Evolutionary conservation across 352 stramenopile species (phyloP).

Genomic region (Phytopythium ostracodes): DNA sequence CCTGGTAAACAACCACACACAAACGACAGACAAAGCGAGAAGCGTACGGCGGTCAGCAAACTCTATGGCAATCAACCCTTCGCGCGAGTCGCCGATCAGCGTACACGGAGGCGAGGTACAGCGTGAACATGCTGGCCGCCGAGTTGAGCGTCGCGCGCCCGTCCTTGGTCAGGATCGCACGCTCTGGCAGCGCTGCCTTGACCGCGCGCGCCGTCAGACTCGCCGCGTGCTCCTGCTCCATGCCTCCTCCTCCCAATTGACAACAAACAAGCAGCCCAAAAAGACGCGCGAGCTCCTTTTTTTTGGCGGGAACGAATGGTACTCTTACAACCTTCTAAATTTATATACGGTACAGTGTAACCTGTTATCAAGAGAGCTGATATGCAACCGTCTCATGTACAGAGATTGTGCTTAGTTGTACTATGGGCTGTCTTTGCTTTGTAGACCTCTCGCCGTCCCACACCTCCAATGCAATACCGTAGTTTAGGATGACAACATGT

Average conservation of each 20-base stretch:
- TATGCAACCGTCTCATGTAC: too few species aligned
- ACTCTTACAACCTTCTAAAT: too few species aligned
- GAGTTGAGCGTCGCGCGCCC: constrained; percentile 66
- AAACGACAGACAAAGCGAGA: neutral
- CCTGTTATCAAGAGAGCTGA: too few species aligned
- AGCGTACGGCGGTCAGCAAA: neutral
- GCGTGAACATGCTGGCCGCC: constrained; percentile 69
- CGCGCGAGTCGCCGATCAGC: constrained; percentile 7
- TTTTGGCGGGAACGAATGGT: constrained; percentile 20
- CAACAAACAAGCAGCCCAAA: too few species aligned
- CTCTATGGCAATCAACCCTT: neutral
- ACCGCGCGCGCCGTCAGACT: constrained; percentile 64
- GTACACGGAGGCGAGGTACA: constrained; percentile 71
- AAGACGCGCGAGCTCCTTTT: constrained; percentile 5
- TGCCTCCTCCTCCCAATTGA: constrained; percentile 5
- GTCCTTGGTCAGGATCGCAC: constrained; percentile 64
- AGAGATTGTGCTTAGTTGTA: too few species aligned
- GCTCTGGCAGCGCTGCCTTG: constrained; percentile 67
- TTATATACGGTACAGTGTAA: too few species aligned
- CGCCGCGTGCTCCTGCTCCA: constrained; percentile 66
- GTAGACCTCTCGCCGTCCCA: too few species aligned
- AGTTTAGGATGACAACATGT: too few species aligned
- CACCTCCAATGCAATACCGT: too few species aligned
- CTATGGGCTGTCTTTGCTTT: too few species aligned
- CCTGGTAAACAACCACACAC: constrained; percentile 23